Evolutionary conservation across 768 basidiomycete species (phyloP).

Genomic region (Kwoniella europaea): DNA sequence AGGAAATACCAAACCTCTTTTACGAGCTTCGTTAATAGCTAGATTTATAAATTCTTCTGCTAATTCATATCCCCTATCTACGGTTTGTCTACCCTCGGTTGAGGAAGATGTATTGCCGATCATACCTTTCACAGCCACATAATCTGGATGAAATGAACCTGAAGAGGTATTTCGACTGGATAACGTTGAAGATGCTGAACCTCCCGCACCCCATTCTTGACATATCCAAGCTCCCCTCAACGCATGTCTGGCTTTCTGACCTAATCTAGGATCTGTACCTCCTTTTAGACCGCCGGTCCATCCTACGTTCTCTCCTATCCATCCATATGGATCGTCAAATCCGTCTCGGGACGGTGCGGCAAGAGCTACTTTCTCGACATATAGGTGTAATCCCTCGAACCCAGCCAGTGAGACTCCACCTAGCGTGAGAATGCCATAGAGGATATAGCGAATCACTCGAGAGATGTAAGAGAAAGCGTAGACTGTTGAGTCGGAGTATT

Average conservation of each 20-base stretch:
- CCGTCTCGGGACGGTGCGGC: conserved; percentile 29
- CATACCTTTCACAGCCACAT: conserved; percentile 34
- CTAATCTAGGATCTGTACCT: conserved; percentile 49
- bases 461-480: conserved; percentile 50
- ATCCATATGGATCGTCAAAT: conserved; percentile 40
- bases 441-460: conserved; percentile 41
- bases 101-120: conserved; percentile 28
- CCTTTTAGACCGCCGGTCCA: conserved; percentile 52
- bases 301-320: conserved; percentile 46
- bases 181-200: conserved; percentile 30
- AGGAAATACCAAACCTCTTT: conserved; percentile 47
- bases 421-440: conserved; percentile 33
- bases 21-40: conserved; percentile 47
- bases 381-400: conserved; percentile 40
- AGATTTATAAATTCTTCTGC: conserved; percentile 53
- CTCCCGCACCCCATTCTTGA: conserved; percentile 49
- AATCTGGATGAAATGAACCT: conserved; percentile 34
- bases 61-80: conserved; percentile 51
- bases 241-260: conserved; percentile 51
- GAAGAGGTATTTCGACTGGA: conserved; percentile 16
- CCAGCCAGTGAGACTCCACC: conserved; percentile 23
- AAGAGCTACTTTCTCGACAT: conserved; percentile 36
- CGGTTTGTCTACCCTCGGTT: conserved; percentile 21
- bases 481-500: conserved; percentile 50
- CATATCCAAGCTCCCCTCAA: conserved; percentile 54